Evolutionary conservation across 2,329 filamentous ascomycete genomes (phyloP).

Genomic region (Ceratocystiopsis sp.): DNA sequence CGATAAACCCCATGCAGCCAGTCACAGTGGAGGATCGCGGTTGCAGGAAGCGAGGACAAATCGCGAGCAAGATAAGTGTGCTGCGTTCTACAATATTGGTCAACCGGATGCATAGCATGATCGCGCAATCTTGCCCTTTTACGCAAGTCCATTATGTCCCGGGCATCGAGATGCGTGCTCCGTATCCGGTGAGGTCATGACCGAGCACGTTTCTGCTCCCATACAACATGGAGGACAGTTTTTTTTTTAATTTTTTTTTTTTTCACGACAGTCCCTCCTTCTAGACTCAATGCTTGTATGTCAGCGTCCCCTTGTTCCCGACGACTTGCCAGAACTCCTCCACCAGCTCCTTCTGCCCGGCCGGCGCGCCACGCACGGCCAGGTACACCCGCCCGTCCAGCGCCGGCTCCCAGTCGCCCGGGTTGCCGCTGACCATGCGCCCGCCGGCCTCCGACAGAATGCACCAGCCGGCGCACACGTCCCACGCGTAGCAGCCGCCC

Average conservation of each 20-base stretch:
- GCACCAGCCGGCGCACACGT: conserved; percentile 68
- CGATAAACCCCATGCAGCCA: background rate
- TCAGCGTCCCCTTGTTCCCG: conserved; percentile 31
- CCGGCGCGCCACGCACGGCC: conserved; percentile 41
- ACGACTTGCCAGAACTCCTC: conserved; percentile 48
- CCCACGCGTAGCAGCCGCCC: conserved; percentile 72
- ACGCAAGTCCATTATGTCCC: too few species aligned
- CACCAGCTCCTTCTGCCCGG: conserved; percentile 42
- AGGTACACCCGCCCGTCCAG: conserved; percentile 45
- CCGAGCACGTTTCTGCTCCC: too few species aligned
- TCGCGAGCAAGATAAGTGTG: too few species aligned
- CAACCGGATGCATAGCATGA: too few species aligned
- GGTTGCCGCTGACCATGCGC: conserved; percentile 54
- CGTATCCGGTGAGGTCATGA: too few species aligned
- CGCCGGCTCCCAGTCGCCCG: conserved; percentile 49
- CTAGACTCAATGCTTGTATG: conserved; percentile 20
- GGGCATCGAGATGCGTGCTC: too few species aligned
- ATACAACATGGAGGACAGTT: too few species aligned
- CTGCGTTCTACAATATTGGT: too few species aligned
- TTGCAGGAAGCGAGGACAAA: background rate
- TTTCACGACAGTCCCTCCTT: too few species aligned
- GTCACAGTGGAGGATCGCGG: background rate
- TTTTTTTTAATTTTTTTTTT: too few species aligned
- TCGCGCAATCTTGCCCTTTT: too few species aligned
- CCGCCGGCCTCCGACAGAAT: conserved; percentile 61